Percentiles rank a stretch among this genome's conserved stretches.
phyloP scores from a whole-genome alignment of 2,329 filamentous ascomycete genomes.

The Trichoderma oligosporum region DNA sequence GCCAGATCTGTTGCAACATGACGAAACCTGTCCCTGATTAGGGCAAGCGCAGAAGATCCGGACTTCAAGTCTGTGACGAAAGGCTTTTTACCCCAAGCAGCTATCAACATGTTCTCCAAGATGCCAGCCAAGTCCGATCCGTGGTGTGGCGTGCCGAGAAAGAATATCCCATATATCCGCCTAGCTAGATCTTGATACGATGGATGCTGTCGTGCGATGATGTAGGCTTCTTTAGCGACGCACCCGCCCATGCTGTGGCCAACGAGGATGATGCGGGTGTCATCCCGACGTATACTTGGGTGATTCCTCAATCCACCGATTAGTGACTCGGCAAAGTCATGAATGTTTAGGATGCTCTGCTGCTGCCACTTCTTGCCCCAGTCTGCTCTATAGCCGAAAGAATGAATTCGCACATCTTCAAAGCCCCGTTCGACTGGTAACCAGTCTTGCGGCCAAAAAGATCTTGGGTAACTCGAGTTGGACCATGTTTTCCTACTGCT shows the following conservation, averaged over 20 bases:
- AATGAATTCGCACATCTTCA: conserved; percentile 11
- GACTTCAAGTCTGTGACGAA: conserved; percentile 6
- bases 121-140: conserved; percentile 8
- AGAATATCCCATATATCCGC: conserved; percentile 16
- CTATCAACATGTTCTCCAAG: neutral
- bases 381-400: conserved; percentile 12
- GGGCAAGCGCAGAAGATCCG: neutral
- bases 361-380: conserved; percentile 9
- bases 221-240: conserved; percentile 15
- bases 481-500: conserved; percentile 17
- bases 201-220: conserved; percentile 11
- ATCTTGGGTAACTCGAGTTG: neutral
- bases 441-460: conserved; percentile 17
- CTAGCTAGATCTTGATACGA: conserved; percentile 7
- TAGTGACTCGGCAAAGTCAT: conserved; percentile 14
- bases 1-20: conserved; percentile 8
- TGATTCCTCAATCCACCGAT: conserved; percentile 6
- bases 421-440: conserved; percentile 12
- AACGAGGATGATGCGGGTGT: conserved; percentile 2
- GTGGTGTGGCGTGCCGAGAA: conserved; percentile 19
- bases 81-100: conserved; percentile 6
- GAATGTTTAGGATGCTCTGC: conserved; percentile 6
- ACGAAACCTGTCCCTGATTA: conserved; percentile 9
- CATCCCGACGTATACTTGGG: neutral
- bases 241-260: conserved; percentile 19